phyloP scores from a whole-genome alignment of 768 basidiomycete genomes.

The Amanita molliuscula region DNA sequence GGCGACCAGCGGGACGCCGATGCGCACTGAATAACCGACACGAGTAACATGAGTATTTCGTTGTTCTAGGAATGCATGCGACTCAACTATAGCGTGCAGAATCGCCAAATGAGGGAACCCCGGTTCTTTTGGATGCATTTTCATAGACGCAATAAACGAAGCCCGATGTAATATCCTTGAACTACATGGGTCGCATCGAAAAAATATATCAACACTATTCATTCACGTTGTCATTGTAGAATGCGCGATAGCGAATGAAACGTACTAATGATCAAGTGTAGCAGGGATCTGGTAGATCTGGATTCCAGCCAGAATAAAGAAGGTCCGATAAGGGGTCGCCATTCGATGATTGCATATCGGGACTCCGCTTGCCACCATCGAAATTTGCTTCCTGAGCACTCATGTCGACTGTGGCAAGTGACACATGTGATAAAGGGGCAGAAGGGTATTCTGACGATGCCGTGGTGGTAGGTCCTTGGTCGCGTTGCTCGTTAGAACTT shows the following conservation, averaged over 20 bases:
- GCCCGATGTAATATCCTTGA: slow-evolving; percentile 76
- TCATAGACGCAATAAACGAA: slow-evolving; percentile 72
- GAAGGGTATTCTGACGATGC: slow-evolving; percentile 20
- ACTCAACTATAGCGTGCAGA: slow-evolving; percentile 78
- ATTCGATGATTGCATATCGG: slow-evolving; percentile 31
- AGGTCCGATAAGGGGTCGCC: slow-evolving; percentile 53
- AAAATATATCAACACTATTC: slow-evolving; percentile 75
- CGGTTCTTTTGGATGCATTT: slow-evolving; percentile 68
- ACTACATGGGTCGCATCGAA: slow-evolving; percentile 80
- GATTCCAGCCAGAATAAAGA: slow-evolving; percentile 74
- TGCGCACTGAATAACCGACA: slow-evolving; percentile 47
- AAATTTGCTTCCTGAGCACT: slow-evolving; percentile 20
- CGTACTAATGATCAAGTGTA: slow-evolving; percentile 67
- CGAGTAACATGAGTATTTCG: slow-evolving; percentile 4
- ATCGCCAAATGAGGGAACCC: slow-evolving; percentile 86
- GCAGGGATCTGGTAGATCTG: slow-evolving; percentile 74
- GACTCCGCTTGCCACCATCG: slow-evolving; percentile 39
- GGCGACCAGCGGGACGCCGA: slow-evolving; percentile 79
- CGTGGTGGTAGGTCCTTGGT: slow-evolving; percentile 11
- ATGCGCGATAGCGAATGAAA: slow-evolving; percentile 10
- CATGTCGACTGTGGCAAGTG: slow-evolving; percentile 31
- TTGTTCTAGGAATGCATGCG: slow-evolving; percentile 8
- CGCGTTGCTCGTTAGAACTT: slow-evolving; percentile 10
- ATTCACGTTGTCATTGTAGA: slow-evolving; percentile 8
- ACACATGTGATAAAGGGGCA: slow-evolving; percentile 35